Conservation (phyloP, 2,329 filamentous ascomycete species). For the Pyricularia pennisetigena region DNA sequence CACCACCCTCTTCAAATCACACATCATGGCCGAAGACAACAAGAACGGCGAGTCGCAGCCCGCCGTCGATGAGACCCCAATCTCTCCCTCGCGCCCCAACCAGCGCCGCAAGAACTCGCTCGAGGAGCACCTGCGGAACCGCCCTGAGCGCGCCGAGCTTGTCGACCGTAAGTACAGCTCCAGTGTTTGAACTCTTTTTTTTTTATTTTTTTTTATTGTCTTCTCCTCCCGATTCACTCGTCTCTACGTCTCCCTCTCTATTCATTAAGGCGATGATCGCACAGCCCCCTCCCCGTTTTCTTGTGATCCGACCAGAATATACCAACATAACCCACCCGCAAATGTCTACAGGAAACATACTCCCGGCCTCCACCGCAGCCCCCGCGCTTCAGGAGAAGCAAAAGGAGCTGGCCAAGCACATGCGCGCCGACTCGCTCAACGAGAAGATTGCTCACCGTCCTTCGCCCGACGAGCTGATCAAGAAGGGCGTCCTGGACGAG, state of each 20-base stretch:
- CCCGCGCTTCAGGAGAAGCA: slow-evolving; percentile 73
- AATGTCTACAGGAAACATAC: slow-evolving; percentile 61
- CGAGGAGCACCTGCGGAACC: slow-evolving; percentile 61
- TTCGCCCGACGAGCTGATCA: slow-evolving; percentile 63
- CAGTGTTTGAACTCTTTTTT: not conserved
- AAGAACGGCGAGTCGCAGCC: slow-evolving; percentile 14
- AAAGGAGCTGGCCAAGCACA: slow-evolving; percentile 76
- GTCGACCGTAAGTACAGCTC: slow-evolving; percentile 56
- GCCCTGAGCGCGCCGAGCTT: slow-evolving; percentile 66
- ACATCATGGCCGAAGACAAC: slow-evolving; percentile 23
- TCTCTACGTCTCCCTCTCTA: slow-evolving; percentile 13
- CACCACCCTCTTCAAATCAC: not conserved
- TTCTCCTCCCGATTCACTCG: no score
- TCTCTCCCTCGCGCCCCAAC: slow-evolving; percentile 41
- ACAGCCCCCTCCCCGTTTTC: not conserved
- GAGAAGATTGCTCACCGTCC: slow-evolving; percentile 77
- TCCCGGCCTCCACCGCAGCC: slow-evolving; percentile 67
- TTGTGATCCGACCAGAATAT: not conserved
- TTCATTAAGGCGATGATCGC: not conserved
- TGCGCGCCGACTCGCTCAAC: slow-evolving; percentile 79
- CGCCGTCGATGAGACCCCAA: slow-evolving; percentile 45
- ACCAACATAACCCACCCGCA: not conserved
- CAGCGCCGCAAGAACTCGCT: slow-evolving; percentile 55
- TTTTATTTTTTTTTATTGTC: not conserved
- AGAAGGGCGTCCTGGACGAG: slow-evolving; percentile 68